Base-by-base conservation (phyloP, 495 filamentous ascomycete genomes). In the Neurospora africana region DNA sequence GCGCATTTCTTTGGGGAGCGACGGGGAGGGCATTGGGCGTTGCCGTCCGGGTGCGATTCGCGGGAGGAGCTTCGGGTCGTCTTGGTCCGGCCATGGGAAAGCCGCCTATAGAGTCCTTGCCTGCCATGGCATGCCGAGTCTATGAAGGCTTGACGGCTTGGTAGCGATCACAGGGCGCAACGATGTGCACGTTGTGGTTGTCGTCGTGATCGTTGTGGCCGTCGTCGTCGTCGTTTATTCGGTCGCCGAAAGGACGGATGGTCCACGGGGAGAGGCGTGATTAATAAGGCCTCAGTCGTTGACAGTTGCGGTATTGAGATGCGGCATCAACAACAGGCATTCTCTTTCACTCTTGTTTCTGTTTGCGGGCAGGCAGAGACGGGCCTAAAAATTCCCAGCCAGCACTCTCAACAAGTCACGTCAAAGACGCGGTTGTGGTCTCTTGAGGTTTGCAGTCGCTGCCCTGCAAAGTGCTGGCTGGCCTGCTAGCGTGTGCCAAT, bases 111-210 rank as follows among this genome's bases (percentile, higher is more conserved):
- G 75, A 75, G 44, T 79, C 76, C 71, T 74, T 81, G 72, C 75
- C 78, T 70, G 74, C 82, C 84, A 86, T 86, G 75, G 83, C 84
- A 85, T 84, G 76, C 82, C 82, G 81, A 73, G 77, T 65, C 53
- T 65, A 1, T 19, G 53, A 17, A 65, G 53, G 53, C 53, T 78
- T 74, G 76, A 70, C 35, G 70, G 67, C 72, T 19, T 21, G 47
- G 47, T 58, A 10, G 44, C n/a, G n/a, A n/a, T n/a, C 43, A 47
- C 43, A 21, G n/a, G 43, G 43, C 43, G n/a, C 44, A 23, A 23
- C 21, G 5, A 65, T 27, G 53, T 65, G 27, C 30, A 35, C 13
- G 53, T 61, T 19, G 53, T 61, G 27, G 15, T 61, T 61, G 53
- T 61, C 6, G 53, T 61, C 13, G 47, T 58, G 23, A 13, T 58